A percentile compares a stretch with the other conserved stretches of the same genome.
These are phyloP conservation scores for Yarrowia divulgata DNA, from an alignment of 805 yeast species.

Conservation along the genomic window DNA sequence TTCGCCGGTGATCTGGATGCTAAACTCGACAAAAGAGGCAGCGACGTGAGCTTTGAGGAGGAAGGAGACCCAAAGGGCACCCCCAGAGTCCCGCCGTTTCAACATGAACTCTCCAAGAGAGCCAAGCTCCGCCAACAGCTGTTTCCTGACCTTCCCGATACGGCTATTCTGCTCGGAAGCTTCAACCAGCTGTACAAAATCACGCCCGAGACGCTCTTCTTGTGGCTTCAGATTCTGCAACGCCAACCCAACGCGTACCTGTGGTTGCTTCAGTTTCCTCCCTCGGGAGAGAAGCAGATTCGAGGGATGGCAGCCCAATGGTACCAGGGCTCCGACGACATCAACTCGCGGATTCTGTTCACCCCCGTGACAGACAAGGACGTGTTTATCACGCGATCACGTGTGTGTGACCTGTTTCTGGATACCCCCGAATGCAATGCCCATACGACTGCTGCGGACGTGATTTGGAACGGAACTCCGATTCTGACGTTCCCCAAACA, in stretches of 20 bases:
- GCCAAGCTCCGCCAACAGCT: conserved; percentile 36
- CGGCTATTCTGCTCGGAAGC: conserved; percentile 48
- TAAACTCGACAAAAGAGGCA: conserved; percentile 9
- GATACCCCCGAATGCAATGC: conserved; percentile 52
- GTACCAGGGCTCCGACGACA: conserved; percentile 43
- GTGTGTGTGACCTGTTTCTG: conserved; percentile 48
- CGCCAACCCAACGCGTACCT: conserved; percentile 47
- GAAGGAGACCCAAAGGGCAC: background rate
- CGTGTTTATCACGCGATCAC: conserved; percentile 47
- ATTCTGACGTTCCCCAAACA: conserved; percentile 48
- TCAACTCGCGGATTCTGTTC: conserved; percentile 46
- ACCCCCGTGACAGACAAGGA: conserved; percentile 50
- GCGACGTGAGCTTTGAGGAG: background rate
- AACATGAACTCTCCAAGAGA: background rate
- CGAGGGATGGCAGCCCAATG: conserved; percentile 46
- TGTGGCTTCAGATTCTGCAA: conserved; percentile 47
- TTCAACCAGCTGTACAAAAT: conserved; percentile 51
- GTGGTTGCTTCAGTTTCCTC: conserved; percentile 50
- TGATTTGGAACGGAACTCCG: conserved; percentile 50
- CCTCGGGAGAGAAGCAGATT: conserved; percentile 46
- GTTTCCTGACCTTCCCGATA: conserved; percentile 46
- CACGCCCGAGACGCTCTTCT: conserved; percentile 47
- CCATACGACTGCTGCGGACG: conserved; percentile 51
- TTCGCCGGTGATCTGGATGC: background rate
- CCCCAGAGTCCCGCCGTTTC: conserved; percentile 21